phyloP scores from a whole-genome alignment of 345 rosid species.

The Populus tremula region DNA sequence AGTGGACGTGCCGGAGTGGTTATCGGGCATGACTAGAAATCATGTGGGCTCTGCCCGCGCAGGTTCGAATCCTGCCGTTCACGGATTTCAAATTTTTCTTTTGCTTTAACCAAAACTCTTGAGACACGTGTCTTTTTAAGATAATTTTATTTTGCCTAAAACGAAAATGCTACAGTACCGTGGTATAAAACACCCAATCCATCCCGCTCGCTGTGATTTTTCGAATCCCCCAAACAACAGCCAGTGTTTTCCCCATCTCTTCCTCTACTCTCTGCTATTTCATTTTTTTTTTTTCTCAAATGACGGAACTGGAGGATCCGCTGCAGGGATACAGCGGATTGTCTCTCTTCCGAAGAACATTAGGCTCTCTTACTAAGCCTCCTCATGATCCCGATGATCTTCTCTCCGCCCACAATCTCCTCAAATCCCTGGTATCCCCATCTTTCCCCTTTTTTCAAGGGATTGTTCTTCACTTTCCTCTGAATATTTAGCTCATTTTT shows the following conservation, averaged over 20 bases:
- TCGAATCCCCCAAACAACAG: constrained; percentile 10
- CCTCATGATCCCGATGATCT: constrained; percentile 38
- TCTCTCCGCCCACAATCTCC: constrained; percentile 46
- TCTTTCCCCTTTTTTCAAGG: not conserved
- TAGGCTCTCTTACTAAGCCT: constrained; percentile 41
- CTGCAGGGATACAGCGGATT: constrained; percentile 48
- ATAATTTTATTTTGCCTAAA: not conserved
- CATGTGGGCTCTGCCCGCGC: constrained; percentile 93
- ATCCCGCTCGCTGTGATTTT: constrained; percentile 29
- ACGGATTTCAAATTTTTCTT: not conserved
- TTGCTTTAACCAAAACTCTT: not conserved
- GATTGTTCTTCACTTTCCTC: not conserved
- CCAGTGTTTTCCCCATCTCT: too few relatives aligned
- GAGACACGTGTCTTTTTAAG: not conserved
- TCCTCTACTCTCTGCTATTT: not conserved
- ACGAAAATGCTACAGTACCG: not conserved
- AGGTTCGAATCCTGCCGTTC: constrained; percentile 80
- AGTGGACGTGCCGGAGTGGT: constrained; percentile 86
- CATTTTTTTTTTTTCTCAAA: not conserved
- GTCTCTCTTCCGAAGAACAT: constrained; percentile 61
- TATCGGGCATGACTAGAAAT: constrained; percentile 98
- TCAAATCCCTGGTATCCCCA: constrained; percentile 50
- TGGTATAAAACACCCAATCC: not conserved
- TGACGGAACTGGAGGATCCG: constrained; percentile 42
- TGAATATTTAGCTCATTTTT: not conserved